These are phyloP conservation scores for Vitrella brassicaformis DNA, from an alignment of 73 alveolate species.

Conservation along the genomic window DNA sequence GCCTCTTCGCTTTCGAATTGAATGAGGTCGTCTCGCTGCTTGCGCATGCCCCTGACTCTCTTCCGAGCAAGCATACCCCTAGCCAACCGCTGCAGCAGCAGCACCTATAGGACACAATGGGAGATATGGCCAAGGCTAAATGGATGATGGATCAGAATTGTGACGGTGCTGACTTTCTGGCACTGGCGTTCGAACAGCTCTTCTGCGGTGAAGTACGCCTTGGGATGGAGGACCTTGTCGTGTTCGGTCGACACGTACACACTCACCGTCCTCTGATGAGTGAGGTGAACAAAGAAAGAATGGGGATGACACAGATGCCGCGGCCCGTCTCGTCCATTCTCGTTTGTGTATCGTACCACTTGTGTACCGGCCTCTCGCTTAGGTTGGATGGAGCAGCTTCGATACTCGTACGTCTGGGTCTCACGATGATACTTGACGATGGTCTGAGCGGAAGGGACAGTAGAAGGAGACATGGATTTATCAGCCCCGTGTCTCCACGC, in stretches of 20 bases:
- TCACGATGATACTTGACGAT: no score
- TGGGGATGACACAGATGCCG: no score
- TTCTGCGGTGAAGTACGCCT: constrained; percentile 66
- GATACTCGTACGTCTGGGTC: constrained; percentile 87
- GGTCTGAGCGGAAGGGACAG: constrained; percentile 34
- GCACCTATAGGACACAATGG: no score
- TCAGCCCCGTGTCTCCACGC: neutral
- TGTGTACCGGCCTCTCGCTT: constrained; percentile 95
- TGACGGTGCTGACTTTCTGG: constrained; percentile 47
- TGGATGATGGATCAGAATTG: neutral
- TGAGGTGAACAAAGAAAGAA: no score
- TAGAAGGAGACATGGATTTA: neutral
- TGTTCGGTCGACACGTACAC: no score
- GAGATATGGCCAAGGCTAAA: no score
- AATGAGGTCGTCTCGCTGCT: constrained; percentile 73
- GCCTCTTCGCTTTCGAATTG: constrained; percentile 83
- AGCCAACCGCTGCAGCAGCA: constrained; percentile 58
- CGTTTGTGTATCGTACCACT: no score
- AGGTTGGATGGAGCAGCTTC: constrained; percentile 84
- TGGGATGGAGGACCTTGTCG: no score
- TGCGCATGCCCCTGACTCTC: constrained; percentile 57
- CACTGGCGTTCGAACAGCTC: constrained; percentile 64
- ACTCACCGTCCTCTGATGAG: no score
- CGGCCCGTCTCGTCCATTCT: no score
- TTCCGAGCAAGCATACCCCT: constrained; percentile 74